Conservation (phyloP, 352 stramenopile species). For the Pythium angustatum region DNA sequence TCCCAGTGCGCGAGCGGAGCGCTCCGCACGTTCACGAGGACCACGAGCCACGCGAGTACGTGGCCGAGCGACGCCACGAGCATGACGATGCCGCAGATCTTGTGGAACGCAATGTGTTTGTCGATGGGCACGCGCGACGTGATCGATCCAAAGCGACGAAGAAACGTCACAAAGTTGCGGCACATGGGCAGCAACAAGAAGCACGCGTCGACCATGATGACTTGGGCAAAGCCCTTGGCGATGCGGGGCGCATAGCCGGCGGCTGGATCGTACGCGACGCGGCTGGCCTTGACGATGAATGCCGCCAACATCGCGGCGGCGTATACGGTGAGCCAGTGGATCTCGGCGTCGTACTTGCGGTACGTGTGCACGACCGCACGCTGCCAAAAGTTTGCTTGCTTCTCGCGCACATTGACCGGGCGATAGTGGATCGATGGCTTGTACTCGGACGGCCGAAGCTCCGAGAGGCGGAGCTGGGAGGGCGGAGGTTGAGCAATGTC, state of each 20-base stretch:
- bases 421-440: conserved; percentile 15
- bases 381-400: conserved; percentile 23
- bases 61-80: conserved; percentile 58
- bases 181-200: conserved; percentile 80
- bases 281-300: conserved; percentile 49
- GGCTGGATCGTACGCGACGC: conserved; percentile 44
- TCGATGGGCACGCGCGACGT: conserved; percentile 60
- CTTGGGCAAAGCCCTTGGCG: conserved; percentile 70
- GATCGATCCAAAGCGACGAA: conserved; percentile 40
- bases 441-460: conserved; percentile 5
- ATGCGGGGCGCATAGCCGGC: conserved; percentile 55
- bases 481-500: not conserved
- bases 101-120: conserved; percentile 71
- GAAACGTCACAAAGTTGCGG: conserved; percentile 58
- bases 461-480: too few species aligned
- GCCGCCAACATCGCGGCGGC: conserved; percentile 40
- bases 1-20: conserved; percentile 42
- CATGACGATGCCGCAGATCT: conserved; percentile 74
- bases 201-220: conserved; percentile 73
- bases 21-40: conserved; percentile 51
- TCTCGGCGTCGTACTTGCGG: conserved; percentile 49
- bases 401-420: conserved; percentile 1
- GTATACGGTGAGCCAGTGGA: conserved; percentile 54
- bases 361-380: conserved; percentile 36
- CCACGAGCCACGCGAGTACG: conserved; percentile 52